A percentile compares a stretch with the other conserved stretches of the same genome.
Conservation (phyloP, 345 rosid genomes). For the Salix udensis region DNA sequence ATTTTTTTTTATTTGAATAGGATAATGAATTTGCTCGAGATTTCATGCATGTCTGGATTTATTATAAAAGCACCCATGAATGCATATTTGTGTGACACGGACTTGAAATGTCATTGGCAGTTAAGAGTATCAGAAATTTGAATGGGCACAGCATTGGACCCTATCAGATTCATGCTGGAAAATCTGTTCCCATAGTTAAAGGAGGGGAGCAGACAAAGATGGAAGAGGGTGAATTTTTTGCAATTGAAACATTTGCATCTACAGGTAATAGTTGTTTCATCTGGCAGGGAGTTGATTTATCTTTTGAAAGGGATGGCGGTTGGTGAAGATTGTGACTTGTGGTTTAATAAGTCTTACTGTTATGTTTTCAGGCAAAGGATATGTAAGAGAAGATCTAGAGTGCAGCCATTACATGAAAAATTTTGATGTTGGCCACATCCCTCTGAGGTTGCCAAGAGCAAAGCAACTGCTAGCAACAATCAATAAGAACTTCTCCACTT, state of each 20-base stretch:
- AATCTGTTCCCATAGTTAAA: slow-evolving; percentile 90
- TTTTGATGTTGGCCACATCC: slow-evolving; percentile 74
- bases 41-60: not conserved
- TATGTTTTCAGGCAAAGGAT: slow-evolving; percentile 67
- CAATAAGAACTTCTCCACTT: slow-evolving; percentile 86
- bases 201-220: slow-evolving; percentile 97
- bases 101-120: slow-evolving; percentile 34
- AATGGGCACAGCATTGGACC: slow-evolving; percentile 84
- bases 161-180: slow-evolving; percentile 92
- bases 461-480: slow-evolving; percentile 92
- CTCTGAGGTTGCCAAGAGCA: slow-evolving; percentile 81
- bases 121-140: slow-evolving; percentile 84
- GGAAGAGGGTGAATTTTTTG: slow-evolving; percentile 98
- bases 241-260: slow-evolving; percentile 90
- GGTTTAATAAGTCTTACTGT: not conserved
- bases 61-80: not conserved
- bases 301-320: not conserved
- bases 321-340: not conserved
- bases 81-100: not conserved
- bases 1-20: not conserved
- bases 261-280: slow-evolving; percentile 50
- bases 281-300: not conserved
- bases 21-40: not conserved
- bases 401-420: slow-evolving; percentile 95
- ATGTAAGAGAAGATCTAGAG: slow-evolving; percentile 84